A percentile compares a stretch with the other conserved stretches of the same genome.
phyloP scores from a whole-genome alignment of 2,329 filamentous ascomycete genomes.

The Fusarium ramigenum region DNA sequence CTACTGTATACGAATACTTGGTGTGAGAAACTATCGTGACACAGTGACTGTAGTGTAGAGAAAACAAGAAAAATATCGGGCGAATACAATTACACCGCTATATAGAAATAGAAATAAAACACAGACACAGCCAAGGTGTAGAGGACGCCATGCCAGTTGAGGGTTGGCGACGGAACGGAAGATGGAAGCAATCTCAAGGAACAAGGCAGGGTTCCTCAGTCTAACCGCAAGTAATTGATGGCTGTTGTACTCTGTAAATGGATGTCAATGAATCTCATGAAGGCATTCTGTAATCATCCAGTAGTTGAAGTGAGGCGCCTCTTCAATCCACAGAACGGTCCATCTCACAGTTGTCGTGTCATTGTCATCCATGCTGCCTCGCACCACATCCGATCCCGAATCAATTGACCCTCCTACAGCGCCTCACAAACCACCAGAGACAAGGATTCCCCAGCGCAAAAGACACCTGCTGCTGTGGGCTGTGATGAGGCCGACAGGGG shows the following conservation, averaged over 20 bases:
- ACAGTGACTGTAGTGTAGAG: not conserved
- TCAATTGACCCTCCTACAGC: not conserved
- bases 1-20: too few species aligned
- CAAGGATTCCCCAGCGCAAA: constrained; percentile 44
- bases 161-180: not conserved
- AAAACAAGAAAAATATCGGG: not conserved
- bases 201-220: not conserved
- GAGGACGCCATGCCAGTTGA: not conserved
- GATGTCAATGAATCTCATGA: not conserved
- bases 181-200: constrained; percentile 11
- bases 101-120: not conserved
- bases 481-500: constrained; percentile 6
- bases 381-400: not conserved
- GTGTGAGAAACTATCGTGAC: not conserved
- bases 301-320: constrained; percentile 35
- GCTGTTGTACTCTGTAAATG: not conserved
- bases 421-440: constrained; percentile 27
- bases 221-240: not conserved
- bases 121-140: not conserved
- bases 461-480: constrained; percentile 7
- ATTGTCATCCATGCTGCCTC: constrained; percentile 33
- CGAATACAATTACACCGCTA: constrained; percentile 17
- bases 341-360: constrained; percentile 3
- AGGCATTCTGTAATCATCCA: not conserved
- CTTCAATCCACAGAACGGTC: not conserved